phyloP scores from a whole-genome alignment of 139 green algal species.

The Chlorella sp. region DNA sequence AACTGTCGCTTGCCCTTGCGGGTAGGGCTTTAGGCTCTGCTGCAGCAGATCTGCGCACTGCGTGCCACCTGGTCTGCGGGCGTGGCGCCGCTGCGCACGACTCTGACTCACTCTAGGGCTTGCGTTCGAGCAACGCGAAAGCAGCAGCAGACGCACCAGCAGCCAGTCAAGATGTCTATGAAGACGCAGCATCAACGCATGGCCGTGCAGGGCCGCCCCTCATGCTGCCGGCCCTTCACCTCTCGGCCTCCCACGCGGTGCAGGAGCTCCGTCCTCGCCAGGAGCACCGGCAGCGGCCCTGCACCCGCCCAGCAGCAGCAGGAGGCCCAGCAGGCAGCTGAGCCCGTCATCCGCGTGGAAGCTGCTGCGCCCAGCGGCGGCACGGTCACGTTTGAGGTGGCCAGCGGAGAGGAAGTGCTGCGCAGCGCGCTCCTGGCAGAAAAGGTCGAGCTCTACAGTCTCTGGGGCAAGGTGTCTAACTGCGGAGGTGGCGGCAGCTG shows the following conservation, averaged over 20 bases:
- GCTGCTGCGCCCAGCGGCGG: background rate
- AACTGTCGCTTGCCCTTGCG: too few species aligned
- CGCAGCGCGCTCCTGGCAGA: background rate
- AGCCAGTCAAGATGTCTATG: too few species aligned
- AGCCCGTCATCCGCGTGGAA: background rate
- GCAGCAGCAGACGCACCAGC: background rate
- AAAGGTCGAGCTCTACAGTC: constrained; percentile 2
- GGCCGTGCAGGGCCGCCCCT: too few species aligned
- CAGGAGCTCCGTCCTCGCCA: too few species aligned
- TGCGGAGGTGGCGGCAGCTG: constrained; percentile 18
- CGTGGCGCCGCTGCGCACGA: background rate
- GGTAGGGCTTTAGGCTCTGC: background rate
- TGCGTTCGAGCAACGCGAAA: background rate
- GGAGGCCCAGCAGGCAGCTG: too few species aligned
- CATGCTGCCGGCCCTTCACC: too few species aligned
- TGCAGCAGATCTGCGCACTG: background rate
- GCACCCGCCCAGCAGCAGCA: too few species aligned
- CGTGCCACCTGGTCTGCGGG: background rate
- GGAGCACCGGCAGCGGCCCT: background rate
- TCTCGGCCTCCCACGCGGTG: too few species aligned
- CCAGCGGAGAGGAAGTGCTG: background rate
- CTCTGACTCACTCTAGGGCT: background rate
- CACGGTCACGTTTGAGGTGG: background rate
- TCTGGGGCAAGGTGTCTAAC: constrained; percentile 11
- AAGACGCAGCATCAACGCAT: too few species aligned